Base-by-base conservation (phyloP, 2,329 filamentous ascomycete genomes). In the Ambrosiella cleistominuta region DNA sequence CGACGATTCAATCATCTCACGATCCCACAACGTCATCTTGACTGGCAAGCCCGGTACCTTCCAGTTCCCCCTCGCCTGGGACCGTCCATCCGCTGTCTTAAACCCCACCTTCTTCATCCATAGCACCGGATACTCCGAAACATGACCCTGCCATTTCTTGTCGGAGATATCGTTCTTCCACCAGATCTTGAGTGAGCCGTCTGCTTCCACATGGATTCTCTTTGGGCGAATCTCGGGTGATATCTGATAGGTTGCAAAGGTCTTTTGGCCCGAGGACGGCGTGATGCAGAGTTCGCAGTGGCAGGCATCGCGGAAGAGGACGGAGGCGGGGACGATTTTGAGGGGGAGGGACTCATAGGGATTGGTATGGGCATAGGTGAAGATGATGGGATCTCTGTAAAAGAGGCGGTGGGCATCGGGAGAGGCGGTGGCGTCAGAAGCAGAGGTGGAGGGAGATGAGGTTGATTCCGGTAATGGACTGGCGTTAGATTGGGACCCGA, bases 211-310 rank as follows among this genome's bases (percentile, higher is more conserved):
- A 1, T 64, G 62, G 37, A 71, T 69, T 1, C 62, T 37, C 3
- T 63, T 60, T 17, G 74, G 65, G 11, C 62, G 54, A 36, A 74
- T 69, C 9, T 64, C 53, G 1, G 62, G 27, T 5, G 69, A 68
- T 4, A 77, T 68, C 38, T 74, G 70, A 36, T 68, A 67, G 3
- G 71, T 73, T 1, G 70, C 68, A 63, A 74, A 76, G 60, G 69
- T 76, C 66, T 81, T 79, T 62, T 83, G 79, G 50, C 78, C 79
- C 1, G 80, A 82, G n/a, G 76, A 71, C 0, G 71, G 69, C 61
- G 81, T 76, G 56, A 77, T 71, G 65, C 80, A 83, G 9, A 64
- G 63, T 0, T 66, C 59, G 63, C 80, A 83, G 40, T 68, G 66
- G 63, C 80, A 83, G 17, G 70, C 68, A 63, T 83, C 80, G 35